Percentiles rank a stretch among this genome's conserved stretches.
These are phyloP conservation scores for Stachybotrys echinatus DNA, from an alignment of 2,329 filamentous ascomycete species.

Conservation along the genomic window DNA sequence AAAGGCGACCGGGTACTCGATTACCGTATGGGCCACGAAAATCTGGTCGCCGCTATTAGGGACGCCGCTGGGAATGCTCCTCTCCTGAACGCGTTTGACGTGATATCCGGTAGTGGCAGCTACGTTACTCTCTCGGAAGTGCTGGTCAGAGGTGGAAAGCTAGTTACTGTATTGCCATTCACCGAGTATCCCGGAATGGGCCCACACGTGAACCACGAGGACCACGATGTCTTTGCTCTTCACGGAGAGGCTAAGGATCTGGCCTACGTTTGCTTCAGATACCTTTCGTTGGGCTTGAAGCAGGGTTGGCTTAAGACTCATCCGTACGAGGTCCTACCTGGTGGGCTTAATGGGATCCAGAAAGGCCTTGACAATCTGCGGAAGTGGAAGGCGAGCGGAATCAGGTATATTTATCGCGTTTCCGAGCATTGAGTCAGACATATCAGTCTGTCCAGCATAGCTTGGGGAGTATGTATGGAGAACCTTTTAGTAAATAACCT, in stretches of 20 bases:
- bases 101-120: conserved; percentile 1
- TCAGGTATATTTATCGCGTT: too few species aligned
- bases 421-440: too few species aligned
- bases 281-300: conserved; percentile 4
- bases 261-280: neutral
- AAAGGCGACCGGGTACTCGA: conserved; percentile 14
- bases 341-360: conserved; percentile 7
- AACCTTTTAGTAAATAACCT: too few species aligned
- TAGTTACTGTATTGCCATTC: neutral
- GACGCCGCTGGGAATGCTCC: neutral
- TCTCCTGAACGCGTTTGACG: conserved; percentile 5
- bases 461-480: too few species aligned
- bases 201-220: neutral
- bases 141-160: neutral
- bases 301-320: conserved; percentile 10
- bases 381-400: too few species aligned
- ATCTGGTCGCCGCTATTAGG: conserved; percentile 4
- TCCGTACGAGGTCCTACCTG: conserved; percentile 6
- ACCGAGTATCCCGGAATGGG: neutral
- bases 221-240: neutral
- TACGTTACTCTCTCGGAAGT: neutral
- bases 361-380: too few species aligned
- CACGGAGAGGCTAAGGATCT: neutral
- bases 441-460: too few species aligned
- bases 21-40: conserved; percentile 9